phyloP scores from a whole-genome alignment of 352 stramenopile genomes.

The Phytophthora chlamydospora region DNA sequence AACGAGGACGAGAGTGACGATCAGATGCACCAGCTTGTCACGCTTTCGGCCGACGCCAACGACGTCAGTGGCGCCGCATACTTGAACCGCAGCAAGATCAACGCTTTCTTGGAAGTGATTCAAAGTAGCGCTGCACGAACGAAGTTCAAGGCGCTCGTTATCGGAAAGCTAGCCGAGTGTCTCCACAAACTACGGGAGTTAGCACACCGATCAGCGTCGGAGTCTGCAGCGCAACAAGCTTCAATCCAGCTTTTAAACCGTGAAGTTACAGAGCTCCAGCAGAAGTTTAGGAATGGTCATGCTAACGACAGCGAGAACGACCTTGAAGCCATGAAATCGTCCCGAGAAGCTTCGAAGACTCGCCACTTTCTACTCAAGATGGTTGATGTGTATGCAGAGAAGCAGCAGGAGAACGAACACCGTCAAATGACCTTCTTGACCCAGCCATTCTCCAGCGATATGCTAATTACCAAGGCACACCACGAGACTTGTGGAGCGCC shows the following conservation, averaged over 20 bases:
- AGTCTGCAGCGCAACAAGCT: slow-evolving; percentile 38
- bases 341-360: slow-evolving; percentile 4
- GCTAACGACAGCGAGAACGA: background rate
- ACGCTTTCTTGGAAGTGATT: slow-evolving; percentile 59
- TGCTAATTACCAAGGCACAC: slow-evolving; percentile 37
- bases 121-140: slow-evolving; percentile 47
- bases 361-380: slow-evolving; percentile 51
- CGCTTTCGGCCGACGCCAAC: slow-evolving; percentile 39
- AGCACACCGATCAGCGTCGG: slow-evolving; percentile 36
- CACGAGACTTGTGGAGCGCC: background rate
- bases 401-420: slow-evolving; percentile 29
- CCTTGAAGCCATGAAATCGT: background rate
- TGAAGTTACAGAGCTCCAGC: slow-evolving; percentile 46
- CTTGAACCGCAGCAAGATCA: slow-evolving; percentile 70
- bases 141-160: slow-evolving; percentile 54
- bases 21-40: slow-evolving; percentile 20
- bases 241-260: slow-evolving; percentile 44
- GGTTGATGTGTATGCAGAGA: slow-evolving; percentile 45
- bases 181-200: slow-evolving; percentile 52
- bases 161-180: slow-evolving; percentile 54
- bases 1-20: slow-evolving; percentile 14
- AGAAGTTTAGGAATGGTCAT: slow-evolving; percentile 23
- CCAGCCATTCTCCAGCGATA: slow-evolving; percentile 45
- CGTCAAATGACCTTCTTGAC: slow-evolving; percentile 58
- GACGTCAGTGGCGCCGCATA: slow-evolving; percentile 53